These are phyloP conservation scores for Phyllosticta citriasiana DNA, from an alignment of 2,329 filamentous ascomycete species.

Conservation along the genomic window DNA sequence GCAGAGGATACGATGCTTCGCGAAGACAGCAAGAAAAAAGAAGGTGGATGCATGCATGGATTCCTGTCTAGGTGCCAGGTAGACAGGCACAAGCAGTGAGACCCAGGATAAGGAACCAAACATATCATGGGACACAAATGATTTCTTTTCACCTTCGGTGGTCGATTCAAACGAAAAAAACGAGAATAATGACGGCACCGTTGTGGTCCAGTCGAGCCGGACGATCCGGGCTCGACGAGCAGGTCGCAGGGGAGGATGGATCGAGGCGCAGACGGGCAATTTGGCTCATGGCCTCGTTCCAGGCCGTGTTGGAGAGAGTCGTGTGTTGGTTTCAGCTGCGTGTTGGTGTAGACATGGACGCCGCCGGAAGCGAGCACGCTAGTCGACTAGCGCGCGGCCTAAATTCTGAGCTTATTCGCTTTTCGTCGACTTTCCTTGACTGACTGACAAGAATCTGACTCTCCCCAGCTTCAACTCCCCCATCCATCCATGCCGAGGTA, in stretches of 20 bases:
- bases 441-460: neutral
- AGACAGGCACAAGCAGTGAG: neutral
- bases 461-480: neutral
- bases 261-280: neutral
- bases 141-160: neutral
- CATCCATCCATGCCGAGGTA: constrained; percentile 44
- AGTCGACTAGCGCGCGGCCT: neutral
- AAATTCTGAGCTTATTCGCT: neutral
- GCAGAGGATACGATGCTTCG: no score
- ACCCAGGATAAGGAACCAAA: neutral
- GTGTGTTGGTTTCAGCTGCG: neutral
- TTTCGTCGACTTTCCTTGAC: neutral
- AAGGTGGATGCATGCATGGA: no score
- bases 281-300: neutral
- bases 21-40: no score
- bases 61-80: no score
- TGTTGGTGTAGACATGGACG: neutral
- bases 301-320: neutral
- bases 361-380: neutral
- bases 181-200: neutral
- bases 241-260: neutral
- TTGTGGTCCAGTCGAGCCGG: neutral
- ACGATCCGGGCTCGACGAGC: neutral
- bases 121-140: neutral
- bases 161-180: neutral